Evolutionary conservation across 1,284 basidiomycete species (phyloP).

Genomic region (Apiotrichum porosum): DNA sequence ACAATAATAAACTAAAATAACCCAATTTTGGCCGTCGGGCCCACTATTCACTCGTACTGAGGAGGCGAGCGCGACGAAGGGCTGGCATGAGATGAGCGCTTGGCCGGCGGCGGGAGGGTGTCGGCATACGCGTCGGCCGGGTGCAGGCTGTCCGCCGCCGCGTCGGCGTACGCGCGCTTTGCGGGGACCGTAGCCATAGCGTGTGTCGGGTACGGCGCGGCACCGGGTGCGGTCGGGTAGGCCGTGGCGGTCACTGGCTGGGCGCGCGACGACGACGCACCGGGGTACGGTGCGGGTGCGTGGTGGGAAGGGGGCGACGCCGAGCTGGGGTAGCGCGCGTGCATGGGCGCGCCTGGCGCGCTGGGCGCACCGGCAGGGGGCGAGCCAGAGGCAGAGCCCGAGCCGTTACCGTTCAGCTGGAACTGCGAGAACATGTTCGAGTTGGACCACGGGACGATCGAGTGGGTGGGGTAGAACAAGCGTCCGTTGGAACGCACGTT

Average conservation of each 20-base stretch:
- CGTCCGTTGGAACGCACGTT: conserved; percentile 10
- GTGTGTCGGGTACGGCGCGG: no score
- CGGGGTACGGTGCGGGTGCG: neutral
- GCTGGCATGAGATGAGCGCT: no score
- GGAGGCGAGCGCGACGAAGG: no score
- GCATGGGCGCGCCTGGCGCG: neutral
- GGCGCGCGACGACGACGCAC: neutral
- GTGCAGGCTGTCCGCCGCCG: no score
- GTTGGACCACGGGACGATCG: conserved; percentile 13
- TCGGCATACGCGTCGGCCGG: neutral
- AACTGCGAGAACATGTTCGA: conserved; percentile 15
- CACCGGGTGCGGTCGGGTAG: neutral
- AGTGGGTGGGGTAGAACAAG: conserved; percentile 12
- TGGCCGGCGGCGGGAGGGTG: neutral
- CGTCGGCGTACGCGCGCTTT: neutral
- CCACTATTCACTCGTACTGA: no score
- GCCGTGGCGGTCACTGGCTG: neutral
- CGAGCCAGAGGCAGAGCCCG: neutral
- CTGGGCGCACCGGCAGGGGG: neutral
- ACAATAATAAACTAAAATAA: no score
- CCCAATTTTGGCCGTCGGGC: no score
- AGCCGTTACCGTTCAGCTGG: conserved; percentile 1
- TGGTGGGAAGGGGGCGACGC: neutral
- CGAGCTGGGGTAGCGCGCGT: neutral
- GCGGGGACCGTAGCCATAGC: neutral